These are phyloP conservation scores for Massariosphaeria phaeospora DNA, from an alignment of 495 filamentous ascomycete genomes.

Conservation along the genomic window DNA sequence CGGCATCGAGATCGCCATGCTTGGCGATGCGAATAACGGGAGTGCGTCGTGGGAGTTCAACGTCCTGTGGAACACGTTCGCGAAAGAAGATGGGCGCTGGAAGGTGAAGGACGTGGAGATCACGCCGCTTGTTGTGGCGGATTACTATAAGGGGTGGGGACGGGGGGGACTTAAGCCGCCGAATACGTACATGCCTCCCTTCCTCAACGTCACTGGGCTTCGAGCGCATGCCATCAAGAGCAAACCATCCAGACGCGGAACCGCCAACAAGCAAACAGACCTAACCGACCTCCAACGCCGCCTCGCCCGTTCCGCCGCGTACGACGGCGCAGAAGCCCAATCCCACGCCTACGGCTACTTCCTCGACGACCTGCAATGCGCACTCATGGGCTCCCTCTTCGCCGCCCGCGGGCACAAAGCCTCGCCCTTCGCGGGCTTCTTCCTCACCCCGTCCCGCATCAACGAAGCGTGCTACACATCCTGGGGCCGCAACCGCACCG, in stretches of 20 bases:
- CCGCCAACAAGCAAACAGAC: background rate
- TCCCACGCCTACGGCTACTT: constrained; percentile 19
- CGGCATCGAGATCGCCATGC: constrained; percentile 20
- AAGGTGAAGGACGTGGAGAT: constrained; percentile 6
- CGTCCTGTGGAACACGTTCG: constrained; percentile 17
- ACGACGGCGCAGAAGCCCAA: constrained; percentile 20
- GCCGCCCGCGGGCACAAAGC: constrained; percentile 15
- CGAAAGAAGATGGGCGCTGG: constrained; percentile 19
- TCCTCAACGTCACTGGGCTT: background rate
- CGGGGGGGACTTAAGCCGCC: background rate
- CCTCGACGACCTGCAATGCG: constrained; percentile 22
- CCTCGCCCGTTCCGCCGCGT: constrained; percentile 14
- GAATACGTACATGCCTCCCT: background rate
- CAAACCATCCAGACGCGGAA: background rate
- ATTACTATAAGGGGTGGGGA: constrained; percentile 26
- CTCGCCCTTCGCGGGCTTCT: constrained; percentile 19
- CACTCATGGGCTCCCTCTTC: constrained; percentile 9
- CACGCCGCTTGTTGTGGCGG: constrained; percentile 11
- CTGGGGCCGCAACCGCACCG: constrained; percentile 6
- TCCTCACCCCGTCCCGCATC: constrained; percentile 5
- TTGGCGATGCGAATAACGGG: constrained; percentile 19
- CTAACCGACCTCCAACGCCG: constrained; percentile 15
- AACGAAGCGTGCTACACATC: constrained; percentile 15
- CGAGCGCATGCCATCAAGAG: background rate
- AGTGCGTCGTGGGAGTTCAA: constrained; percentile 24